Percentiles rank a stretch among this genome's conserved stretches.
These are phyloP conservation scores for Zygosaccharomyces bisporus DNA, from an alignment of 805 yeast species.

Conservation along the genomic window DNA sequence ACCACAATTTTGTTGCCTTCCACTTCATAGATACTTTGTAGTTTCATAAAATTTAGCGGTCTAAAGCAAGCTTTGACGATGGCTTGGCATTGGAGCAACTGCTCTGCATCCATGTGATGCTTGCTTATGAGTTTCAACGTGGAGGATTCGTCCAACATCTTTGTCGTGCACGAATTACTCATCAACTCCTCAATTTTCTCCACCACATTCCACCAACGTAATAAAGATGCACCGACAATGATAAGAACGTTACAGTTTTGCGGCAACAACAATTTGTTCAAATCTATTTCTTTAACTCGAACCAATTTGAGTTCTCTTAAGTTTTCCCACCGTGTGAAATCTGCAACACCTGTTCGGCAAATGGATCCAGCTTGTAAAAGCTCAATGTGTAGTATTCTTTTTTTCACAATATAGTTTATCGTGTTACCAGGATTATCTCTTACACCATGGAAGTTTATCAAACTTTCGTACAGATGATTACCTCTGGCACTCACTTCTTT, in stretches of 20 bases:
- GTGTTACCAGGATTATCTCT: conserved; percentile 32
- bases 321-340: conserved; percentile 32
- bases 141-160: conserved; percentile 1
- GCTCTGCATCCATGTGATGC: conserved; percentile 7
- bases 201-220: conserved; percentile 31
- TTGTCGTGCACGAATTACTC: conserved; percentile 2
- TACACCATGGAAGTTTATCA: conserved; percentile 32
- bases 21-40: conserved; percentile 14
- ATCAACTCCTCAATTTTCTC: conserved; percentile 7
- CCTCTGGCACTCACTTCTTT: conserved; percentile 20
- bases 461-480: conserved; percentile 21
- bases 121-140: conserved; percentile 5
- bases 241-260: conserved; percentile 19
- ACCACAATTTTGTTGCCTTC: conserved; percentile 14
- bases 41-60: conserved; percentile 17
- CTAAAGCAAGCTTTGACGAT: conserved; percentile 10
- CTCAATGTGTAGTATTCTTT: conserved; percentile 19
- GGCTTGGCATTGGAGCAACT: conserved; percentile 8
- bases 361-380: conserved; percentile 16
- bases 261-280: conserved; percentile 28
- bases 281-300: conserved; percentile 21
- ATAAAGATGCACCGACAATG: conserved; percentile 14
- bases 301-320: conserved; percentile 19
- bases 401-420: conserved; percentile 25
- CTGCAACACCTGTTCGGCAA: conserved; percentile 20